Base-by-base conservation (phyloP, 2,329 filamentous ascomycete genomes). In the Lachnellula hyalina region DNA sequence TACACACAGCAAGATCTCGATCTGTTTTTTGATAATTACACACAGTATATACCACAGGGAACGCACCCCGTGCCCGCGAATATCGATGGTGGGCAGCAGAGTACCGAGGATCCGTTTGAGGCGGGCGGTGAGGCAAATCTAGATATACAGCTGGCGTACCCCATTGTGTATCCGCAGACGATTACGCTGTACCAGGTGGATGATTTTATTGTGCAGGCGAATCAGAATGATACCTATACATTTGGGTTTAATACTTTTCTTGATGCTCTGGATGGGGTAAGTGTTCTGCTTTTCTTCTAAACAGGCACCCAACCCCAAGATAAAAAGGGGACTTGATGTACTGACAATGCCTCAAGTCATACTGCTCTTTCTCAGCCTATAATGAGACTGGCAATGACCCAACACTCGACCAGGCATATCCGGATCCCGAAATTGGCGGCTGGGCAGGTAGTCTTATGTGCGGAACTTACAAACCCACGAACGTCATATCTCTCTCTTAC, bases 401-500 rank as follows among this genome's bases (percentile, higher is more conserved):
- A 2, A 52, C 34, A 12, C 49, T 58, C 8, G 56, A 61, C 47
- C 53, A 54, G 25, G 49, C 28, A 41, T 63, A 63, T 32, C 61
- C 61, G 11, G 59, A 63, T 44, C 59, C 74, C 73, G 17, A 32
- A 0, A 49, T 11, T 35, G 56, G 53, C 23, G 54, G 58, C 17
- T 61, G 53, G 52, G 12, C 11, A 19, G 60, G 60, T 3, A 3
- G 1, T 67, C 68, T 71, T 11, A 71, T 74, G 58, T 62, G 53
- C 61, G 73, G 21, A 64, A 67, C n/a, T 47, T 66, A 17, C 60
- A 61, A 47, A 34, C 65, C n/a, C 75, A 79, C 80, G 6, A 81
- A 80, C 57, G 79, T 83, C 5, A 76, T 81, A 59, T 75, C 73
- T 36, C 76, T 83, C 59, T 78, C 75, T 15, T 81, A 82, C 63